Percentiles rank a stretch among this genome's conserved stretches.
These are phyloP conservation scores for Hevea brasiliensis DNA, from an alignment of 345 rosid species.

Conservation along the genomic window DNA sequence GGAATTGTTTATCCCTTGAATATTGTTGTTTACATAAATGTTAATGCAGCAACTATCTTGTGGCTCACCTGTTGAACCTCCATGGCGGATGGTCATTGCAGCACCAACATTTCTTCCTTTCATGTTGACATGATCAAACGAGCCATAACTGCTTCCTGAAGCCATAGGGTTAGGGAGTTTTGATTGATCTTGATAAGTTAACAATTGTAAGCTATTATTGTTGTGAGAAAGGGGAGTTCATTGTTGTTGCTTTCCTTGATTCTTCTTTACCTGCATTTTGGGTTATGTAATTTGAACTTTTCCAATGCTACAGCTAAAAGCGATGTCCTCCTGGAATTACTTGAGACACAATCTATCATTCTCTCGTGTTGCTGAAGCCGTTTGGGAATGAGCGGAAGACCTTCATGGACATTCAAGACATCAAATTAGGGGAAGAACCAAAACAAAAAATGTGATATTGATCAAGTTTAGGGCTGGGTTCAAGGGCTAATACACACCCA, in stretches of 20 bases:
- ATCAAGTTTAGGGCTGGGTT: too few relatives aligned
- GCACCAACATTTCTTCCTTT: conserved; percentile 70
- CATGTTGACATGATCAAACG: conserved; percentile 31
- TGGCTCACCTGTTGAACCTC: conserved; percentile 27
- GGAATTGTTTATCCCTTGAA: conserved; percentile 51
- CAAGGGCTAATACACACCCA: too few relatives aligned
- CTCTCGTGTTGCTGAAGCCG: conserved; percentile 3
- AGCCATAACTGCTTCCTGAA: conserved; percentile 22
- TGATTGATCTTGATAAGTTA: background rate
- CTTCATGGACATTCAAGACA: background rate
- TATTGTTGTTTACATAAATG: conserved; percentile 50
- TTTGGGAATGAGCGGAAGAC: background rate
- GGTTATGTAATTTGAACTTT: conserved; percentile 21
- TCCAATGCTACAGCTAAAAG: conserved; percentile 33
- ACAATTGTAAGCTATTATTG: background rate
- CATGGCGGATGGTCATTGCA: conserved; percentile 41
- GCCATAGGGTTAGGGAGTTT: conserved; percentile 19
- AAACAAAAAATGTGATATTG: too few relatives aligned
- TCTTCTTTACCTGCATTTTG: conserved; percentile 24
- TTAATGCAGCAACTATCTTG: conserved; percentile 42
- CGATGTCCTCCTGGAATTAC: conserved; percentile 25
- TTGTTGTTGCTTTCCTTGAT: background rate
- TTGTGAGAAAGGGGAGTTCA: background rate
- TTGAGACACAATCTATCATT: conserved; percentile 24
- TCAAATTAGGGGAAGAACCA: too few relatives aligned